Evolutionary conservation across 176 grass and related monocot species (phyloP), one percentile per base, ranked within the genome.

Genomic region (Dactylis glomerata): DNA sequence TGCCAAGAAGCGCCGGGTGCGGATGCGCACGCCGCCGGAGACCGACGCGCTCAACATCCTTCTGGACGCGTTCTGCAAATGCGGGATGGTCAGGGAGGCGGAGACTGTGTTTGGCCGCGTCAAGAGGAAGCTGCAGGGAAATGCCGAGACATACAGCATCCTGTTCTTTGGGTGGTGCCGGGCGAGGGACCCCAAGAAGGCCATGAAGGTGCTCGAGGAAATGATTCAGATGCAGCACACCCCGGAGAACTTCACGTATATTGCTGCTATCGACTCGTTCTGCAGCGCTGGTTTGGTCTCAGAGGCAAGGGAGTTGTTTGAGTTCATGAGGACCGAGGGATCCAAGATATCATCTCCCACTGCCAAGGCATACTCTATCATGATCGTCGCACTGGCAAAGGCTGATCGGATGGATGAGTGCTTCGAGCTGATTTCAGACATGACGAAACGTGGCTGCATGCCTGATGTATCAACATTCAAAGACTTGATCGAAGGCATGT

Each of bases 401-500:
- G 80, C 31, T 73, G 89, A 92, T 73, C 49, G 54, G 77, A 88
- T 98, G 93, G 86, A 91, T 0, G 91, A 93, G 62, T 89, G 93
- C 40, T 98, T 98, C 75, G 92, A 78, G 73, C 81, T 95, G 33
- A 88, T 98, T 63, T 81, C 89, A 58, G 91, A 94, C 19, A 98
- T 98, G 96, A 93, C 81, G 81, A 90, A 26, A 31, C 84, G 61
- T 13, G 93, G 96, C 72, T 98, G 96, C 71, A 90, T 94, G 84
- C 93, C 93, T 76, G 96, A 98, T 87, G 93, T 98, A 32, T 88
- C 87, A 22, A 98, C 91, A 6, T 98, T 90, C 20, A 95, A 93
- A 81, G 87, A 98, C 22, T 90, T 98, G 89, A 92, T 95, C 24
- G 91, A 98, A 93, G 93, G 96, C 62, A 95, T 98, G 89, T 98